Percentiles rank a stretch among this genome's conserved stretches.
Conservation (phyloP, 2,329 filamentous ascomycete genomes). For the Seiridium unicorne region DNA sequence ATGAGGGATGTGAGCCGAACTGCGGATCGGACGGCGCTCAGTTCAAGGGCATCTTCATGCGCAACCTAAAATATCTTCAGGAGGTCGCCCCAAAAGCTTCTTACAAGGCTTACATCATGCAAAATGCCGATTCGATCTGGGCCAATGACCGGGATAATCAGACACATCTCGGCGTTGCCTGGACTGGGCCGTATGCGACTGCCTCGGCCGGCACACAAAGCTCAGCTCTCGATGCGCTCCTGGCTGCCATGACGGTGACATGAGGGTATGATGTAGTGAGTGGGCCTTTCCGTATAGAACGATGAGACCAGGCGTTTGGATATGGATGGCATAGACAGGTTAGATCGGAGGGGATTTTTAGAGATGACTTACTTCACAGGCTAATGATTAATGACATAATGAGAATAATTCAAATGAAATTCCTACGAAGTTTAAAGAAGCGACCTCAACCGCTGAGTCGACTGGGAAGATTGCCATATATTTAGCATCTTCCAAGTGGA, state of each 20-base stretch:
- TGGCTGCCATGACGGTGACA: slow-evolving; percentile 24
- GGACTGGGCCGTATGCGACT: slow-evolving; percentile 25
- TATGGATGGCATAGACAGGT: not conserved
- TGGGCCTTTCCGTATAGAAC: not conserved
- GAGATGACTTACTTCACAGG: not conserved
- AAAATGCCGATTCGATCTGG: slow-evolving; percentile 33
- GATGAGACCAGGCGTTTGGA: not conserved
- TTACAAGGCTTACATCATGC: slow-evolving; percentile 36
- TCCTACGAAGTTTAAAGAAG: too few species aligned
- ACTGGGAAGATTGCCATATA: too few species aligned
- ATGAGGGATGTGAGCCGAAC: slow-evolving; percentile 52
- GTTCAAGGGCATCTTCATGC: slow-evolving; percentile 71
- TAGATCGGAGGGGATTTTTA: not conserved
- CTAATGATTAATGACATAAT: slow-evolving; percentile 1
- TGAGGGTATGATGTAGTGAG: slow-evolving; percentile 1
- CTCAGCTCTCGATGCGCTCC: slow-evolving; percentile 26
- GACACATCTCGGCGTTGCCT: slow-evolving; percentile 25
- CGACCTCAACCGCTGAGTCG: too few species aligned
- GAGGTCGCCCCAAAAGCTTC: slow-evolving; percentile 39
- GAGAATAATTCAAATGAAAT: not conserved
- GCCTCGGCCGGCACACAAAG: slow-evolving; percentile 26
- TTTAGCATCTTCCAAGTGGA: too few species aligned
- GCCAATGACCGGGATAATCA: slow-evolving; percentile 29
- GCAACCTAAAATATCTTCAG: slow-evolving; percentile 60
- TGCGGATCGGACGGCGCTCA: slow-evolving; percentile 53